Evolutionary conservation across 805 yeast species (phyloP).

Genomic region (Yarrowia deformans): DNA sequence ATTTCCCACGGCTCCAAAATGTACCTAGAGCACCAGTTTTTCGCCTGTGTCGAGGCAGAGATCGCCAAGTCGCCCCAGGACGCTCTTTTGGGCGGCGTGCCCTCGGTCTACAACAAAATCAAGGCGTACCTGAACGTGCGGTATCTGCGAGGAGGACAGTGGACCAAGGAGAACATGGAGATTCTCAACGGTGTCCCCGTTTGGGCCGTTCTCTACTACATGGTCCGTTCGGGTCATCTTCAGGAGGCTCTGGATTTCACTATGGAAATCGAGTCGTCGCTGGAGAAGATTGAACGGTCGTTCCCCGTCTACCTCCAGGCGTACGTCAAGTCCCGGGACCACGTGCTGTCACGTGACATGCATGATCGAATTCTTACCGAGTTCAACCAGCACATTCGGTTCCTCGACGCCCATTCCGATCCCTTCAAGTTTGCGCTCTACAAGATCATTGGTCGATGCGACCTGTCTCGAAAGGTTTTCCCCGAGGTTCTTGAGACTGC

Average conservation of each 20-base stretch:
- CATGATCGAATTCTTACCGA: conserved; percentile 76
- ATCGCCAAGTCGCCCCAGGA: conserved; percentile 60
- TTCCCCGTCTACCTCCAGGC: conserved; percentile 82
- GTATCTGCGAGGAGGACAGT: conserved; percentile 54
- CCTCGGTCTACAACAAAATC: conserved; percentile 75
- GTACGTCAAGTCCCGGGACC: conserved; percentile 63
- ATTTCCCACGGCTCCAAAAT: conserved; percentile 63
- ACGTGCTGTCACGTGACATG: conserved; percentile 68
- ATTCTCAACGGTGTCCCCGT: conserved; percentile 84
- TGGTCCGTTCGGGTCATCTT: conserved; percentile 82
- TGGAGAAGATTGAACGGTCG: conserved; percentile 83
- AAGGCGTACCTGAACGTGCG: conserved; percentile 63
- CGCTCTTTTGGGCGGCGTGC: conserved; percentile 67
- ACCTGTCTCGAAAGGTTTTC: conserved; percentile 68
- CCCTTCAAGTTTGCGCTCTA: conserved; percentile 91
- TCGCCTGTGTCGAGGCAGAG: conserved; percentile 70
- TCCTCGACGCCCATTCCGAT: conserved; percentile 70
- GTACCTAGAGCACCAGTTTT: conserved; percentile 79
- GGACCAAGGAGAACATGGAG: conserved; percentile 64
- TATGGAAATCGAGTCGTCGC: conserved; percentile 66
- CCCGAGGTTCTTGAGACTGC: conserved; percentile 77
- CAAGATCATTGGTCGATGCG: conserved; percentile 91
- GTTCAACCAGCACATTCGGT: conserved; percentile 82
- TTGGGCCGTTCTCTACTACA: conserved; percentile 91
- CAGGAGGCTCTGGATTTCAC: conserved; percentile 80